Base-by-base conservation (phyloP, 1,139 yeast genomes). In the Yamadazyma siamensis region DNA sequence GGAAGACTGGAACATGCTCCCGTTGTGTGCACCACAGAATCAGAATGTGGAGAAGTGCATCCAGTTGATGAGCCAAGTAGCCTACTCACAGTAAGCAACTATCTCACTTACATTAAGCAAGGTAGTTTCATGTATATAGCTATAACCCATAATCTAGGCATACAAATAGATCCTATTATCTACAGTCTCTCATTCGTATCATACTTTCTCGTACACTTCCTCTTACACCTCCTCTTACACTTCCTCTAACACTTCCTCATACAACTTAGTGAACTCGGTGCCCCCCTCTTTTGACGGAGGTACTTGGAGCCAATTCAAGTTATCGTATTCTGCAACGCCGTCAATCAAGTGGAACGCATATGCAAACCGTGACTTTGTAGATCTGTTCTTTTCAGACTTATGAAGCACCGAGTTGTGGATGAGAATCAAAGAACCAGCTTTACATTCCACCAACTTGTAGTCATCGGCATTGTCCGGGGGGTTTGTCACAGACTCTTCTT, bases 321-420 rank as follows among this genome's bases (percentile, higher is more conserved):
- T 59, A 48, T 83, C 94, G 47, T 81, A 83, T 19, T 68, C 53
- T 2, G 62, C 52, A 1, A 46, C 54, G 2, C 89, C 94, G 33
- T 84, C 94, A 37, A 84, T 80, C 27, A 80, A 71, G 50, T 84
- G 94, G 56, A 84, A 84, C 0, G 94, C 83, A 54, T 83, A 84
- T 1, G 89, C 94, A 46, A 67, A 83, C 38, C 94, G 61, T 6
- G 87, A 78, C 35, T 65, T 65, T 2, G 48, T 42, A 7, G 84
- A 75, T 2, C 50, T 37, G 52, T 84, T 84, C 36, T 63, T 62
- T 42, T 77, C 84, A 4, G 88, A 80, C 50, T 82, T 78, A 51
- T 84, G 94, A 22, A 84, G 55, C 2, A 83, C 85, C 1, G 78
- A 66, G 47, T 83, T 80, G 49, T 83, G 78, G 34, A 83, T 83